Base-by-base conservation (phyloP, 106 monocot genomes). In the Iris macrosiphon region DNA sequence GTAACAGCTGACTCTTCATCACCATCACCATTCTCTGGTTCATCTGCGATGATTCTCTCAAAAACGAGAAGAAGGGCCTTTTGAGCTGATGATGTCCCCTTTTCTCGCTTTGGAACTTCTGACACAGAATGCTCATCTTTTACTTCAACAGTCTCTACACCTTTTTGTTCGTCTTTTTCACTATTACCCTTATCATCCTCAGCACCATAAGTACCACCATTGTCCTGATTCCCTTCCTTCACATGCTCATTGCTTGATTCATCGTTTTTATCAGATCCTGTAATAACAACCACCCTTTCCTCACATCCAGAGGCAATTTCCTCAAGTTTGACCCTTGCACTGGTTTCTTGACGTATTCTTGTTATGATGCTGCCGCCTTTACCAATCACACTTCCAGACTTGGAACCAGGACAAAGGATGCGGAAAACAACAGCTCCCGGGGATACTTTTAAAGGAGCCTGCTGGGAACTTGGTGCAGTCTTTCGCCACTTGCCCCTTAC, bases 381-480 rank as follows among this genome's bases (percentile, higher is more conserved):
- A n/a, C 96, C 96, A 64, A 96, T 88, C 13, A 90, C 40, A 52
- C 80, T 78, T 26, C 90, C 96, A 65, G 75, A 77, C 45, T 90
- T 82, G 0, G 96, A 77, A 49, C 70, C 27, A 43, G 79, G 96
- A 38, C 85, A 96, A 48, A 96, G 82, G 15, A 96, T 25, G 4
- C 86, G 85, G 45, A 86, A 82, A 16, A 79, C 55, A 48, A 69
- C 30, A 63, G 68, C 48, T 10, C 86, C 76, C 14, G 62, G 50
- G 16, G 65, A 20, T 24, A 44, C 23, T 52, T 74, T 82, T 17
- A 68, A 54, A 26, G 68, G 76, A 49, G 42, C 49, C 14, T 55
- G 44, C 37, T 65, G 61, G 30, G 73, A 40, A 34, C 66, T 61
- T 13, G 67, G 39, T 22, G 73, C 52, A 34, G 70, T 76, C 62